A percentile compares a stretch with the other conserved stretches of the same genome.
Conservation (phyloP, 2,329 filamentous ascomycete genomes). For the Ramularia collo-cygni region DNA sequence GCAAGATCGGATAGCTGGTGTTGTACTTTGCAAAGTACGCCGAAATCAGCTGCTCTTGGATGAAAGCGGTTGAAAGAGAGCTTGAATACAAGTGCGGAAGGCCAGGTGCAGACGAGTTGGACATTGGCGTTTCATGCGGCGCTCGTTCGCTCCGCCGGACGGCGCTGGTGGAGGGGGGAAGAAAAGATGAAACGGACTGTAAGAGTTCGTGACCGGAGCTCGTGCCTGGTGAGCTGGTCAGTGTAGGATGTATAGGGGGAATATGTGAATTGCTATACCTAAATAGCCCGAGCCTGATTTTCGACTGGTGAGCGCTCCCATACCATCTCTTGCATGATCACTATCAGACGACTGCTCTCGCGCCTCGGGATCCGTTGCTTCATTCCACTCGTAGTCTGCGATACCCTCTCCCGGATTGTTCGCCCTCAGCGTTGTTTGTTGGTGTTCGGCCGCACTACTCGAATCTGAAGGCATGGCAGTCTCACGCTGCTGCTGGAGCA, state of each 20-base stretch:
- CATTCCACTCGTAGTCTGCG: conserved; percentile 8
- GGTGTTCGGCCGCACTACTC: conserved; percentile 1
- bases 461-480: neutral
- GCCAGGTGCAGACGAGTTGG: conserved; percentile 17
- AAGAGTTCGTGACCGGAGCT: conserved; percentile 13
- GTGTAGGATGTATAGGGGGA: neutral
- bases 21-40: conserved; percentile 16
- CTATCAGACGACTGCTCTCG: conserved; percentile 8
- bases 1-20: conserved; percentile 13
- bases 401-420: neutral
- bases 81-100: neutral
- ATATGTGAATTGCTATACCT: conserved; percentile 1
- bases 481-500: conserved; percentile 18
- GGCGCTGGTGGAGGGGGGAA: conserved; percentile 6
- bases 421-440: conserved; percentile 14
- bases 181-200: conserved; percentile 13
- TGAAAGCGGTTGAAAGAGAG: neutral
- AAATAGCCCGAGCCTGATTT: conserved; percentile 11
- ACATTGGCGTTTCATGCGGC: neutral
- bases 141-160: conserved; percentile 9
- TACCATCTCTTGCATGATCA: conserved; percentile 9
- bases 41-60: conserved; percentile 9
- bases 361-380: conserved; percentile 3
- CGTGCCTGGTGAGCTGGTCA: conserved; percentile 6
- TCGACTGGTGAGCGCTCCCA: conserved; percentile 6